Percentiles rank a stretch among this genome's conserved stretches.
These are phyloP conservation scores for Tubosaeta sp. DNA, from an alignment of 768 basidiomycete species.

Conservation along the genomic window DNA sequence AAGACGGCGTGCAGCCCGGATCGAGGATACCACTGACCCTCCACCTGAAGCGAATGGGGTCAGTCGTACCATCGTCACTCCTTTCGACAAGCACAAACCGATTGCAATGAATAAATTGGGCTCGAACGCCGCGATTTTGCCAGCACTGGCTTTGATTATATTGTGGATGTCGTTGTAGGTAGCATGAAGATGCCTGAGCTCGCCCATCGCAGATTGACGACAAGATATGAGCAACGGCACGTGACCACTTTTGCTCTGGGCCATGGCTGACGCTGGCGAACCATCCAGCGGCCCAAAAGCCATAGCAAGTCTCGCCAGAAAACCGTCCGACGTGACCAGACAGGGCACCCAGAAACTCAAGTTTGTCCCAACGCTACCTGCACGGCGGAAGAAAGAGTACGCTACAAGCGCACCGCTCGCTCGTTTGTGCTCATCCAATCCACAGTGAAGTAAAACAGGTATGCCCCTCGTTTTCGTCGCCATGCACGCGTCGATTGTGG, in stretches of 20 bases:
- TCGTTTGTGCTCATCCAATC: slow-evolving; percentile 8
- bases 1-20: slow-evolving; percentile 10
- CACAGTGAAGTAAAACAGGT: slow-evolving; percentile 65
- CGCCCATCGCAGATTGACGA: slow-evolving; percentile 24
- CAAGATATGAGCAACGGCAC: slow-evolving; percentile 4
- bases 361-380: slow-evolving; percentile 72
- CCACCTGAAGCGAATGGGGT: slow-evolving; percentile 48
- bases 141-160: slow-evolving; percentile 64
- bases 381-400: slow-evolving; percentile 78
- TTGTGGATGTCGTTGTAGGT: slow-evolving; percentile 96
- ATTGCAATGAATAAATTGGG: slow-evolving; percentile 87
- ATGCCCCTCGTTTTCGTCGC: slow-evolving; percentile 18
- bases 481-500: slow-evolving; percentile 4
- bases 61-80: background rate
- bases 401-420: slow-evolving; percentile 28
- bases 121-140: slow-evolving; percentile 75
- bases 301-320: slow-evolving; percentile 73
- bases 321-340: slow-evolving; percentile 63
- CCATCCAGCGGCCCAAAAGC: slow-evolving; percentile 47
- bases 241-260: slow-evolving; percentile 10
- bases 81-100: slow-evolving; percentile 40
- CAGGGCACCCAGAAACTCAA: slow-evolving; percentile 74
- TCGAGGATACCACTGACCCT: slow-evolving; percentile 54
- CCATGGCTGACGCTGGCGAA: slow-evolving; percentile 16
- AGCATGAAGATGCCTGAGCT: slow-evolving; percentile 58